These are phyloP conservation scores for Angophora floribunda DNA, from an alignment of 345 rosid genomes.

Conservation along the genomic window DNA sequence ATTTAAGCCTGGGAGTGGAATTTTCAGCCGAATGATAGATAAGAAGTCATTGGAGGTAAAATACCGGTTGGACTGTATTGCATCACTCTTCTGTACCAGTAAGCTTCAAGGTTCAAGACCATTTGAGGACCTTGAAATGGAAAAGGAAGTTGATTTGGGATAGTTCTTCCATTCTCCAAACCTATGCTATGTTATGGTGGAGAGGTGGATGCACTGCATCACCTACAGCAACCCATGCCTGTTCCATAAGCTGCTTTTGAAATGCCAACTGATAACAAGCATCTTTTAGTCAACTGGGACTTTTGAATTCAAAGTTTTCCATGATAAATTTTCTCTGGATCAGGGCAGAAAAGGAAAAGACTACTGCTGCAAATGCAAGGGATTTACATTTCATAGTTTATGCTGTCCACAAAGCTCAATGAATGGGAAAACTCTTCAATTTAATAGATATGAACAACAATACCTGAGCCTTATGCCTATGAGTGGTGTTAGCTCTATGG, in stretches of 20 bases:
- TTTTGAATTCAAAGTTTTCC: not conserved
- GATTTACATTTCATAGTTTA: not conserved
- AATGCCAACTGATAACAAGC: not conserved
- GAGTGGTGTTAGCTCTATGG: not conserved
- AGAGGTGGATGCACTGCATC: not conserved
- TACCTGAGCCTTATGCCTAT: not conserved
- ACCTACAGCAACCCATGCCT: fast-evolving
- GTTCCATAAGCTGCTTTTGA: not conserved
- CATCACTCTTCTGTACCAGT: not conserved
- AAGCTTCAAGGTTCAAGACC: not conserved
- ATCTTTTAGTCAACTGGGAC: not conserved
- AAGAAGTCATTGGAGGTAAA: not conserved
- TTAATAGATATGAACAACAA: not conserved
- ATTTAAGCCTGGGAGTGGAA: not conserved
- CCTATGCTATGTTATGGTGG: not conserved
- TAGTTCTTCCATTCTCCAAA: not conserved
- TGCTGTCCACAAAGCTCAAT: not conserved
- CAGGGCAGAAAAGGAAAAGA: not conserved
- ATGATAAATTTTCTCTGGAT: not conserved
- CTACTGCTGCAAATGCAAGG: not conserved
- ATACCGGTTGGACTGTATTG: not conserved
- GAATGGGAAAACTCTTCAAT: not conserved
- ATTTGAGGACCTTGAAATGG: not conserved
- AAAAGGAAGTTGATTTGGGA: not conserved
- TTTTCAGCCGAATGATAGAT: not conserved